Base-by-base conservation (phyloP, 257 asterid species). In the Ajuga chamaepitys region DNA sequence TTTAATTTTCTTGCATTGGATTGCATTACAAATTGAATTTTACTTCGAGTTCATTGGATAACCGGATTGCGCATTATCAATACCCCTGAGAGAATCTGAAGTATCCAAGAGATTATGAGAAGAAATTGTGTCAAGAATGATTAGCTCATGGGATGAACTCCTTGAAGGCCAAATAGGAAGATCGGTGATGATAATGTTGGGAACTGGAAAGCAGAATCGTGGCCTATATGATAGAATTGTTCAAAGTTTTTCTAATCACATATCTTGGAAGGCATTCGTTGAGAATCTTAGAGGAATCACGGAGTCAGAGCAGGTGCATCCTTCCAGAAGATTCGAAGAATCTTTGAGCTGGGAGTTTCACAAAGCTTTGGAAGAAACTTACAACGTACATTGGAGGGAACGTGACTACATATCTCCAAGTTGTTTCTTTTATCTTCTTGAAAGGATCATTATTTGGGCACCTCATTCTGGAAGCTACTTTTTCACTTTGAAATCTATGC, bases 361-460 rank as follows among this genome's bases (percentile, higher is more conserved):
- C 55, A 5, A 16, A 7, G 84, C 91, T 40, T 52, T 88, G 58
- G 66, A 41, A 58, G 81, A 75, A 32, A 76, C 86, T 12, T 81
- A 68, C 22, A 0, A 2, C 16, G 66, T 62, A 10, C 51, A 69
- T 18, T 80, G 87, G 85, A 74, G 30, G 57, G 25, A 14, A 2
- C 13, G 2, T 3, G 83, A 81, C 70, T 81, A 58, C 9, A 78
- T 85, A 26, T 75, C 94, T 30, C 95, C 94, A 0, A 18, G 48
- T 32, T 83, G 88, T 64, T 88, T 88, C 82, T 54, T 83, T 18
- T 81, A 81, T 80, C 82, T 88, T 11, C 42, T 83, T 26, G 95
- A 85, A 57, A 81, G 87, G 17, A 77, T 83, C 5, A 5, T 85
- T 66, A 54, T 83, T 20, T 8, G 76, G 71, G 78, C 66, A 55